Conservation (phyloP, 306 rosid genomes). For the Pachyrhizus erosus region DNA sequence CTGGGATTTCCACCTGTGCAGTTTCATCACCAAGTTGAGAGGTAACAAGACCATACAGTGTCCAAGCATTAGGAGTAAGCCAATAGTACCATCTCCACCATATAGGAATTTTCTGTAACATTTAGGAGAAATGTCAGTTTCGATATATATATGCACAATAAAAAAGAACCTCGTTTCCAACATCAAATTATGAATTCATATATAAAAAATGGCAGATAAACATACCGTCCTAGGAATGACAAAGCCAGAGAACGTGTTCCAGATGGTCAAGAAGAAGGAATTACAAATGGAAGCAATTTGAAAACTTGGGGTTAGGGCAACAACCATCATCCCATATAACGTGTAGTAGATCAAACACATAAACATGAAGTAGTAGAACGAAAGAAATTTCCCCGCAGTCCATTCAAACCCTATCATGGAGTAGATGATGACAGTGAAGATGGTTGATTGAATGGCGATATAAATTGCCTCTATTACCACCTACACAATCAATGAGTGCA, state of each 20-base stretch:
- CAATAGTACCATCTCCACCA: slow-evolving; percentile 89
- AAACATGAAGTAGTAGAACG: slow-evolving; percentile 72
- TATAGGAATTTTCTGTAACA: slow-evolving; percentile 63
- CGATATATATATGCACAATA: background rate
- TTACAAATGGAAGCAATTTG: slow-evolving; percentile 65
- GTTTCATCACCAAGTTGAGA: slow-evolving; percentile 47
- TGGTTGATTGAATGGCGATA: slow-evolving; percentile 54
- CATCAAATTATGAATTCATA: background rate
- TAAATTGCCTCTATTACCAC: slow-evolving; percentile 74
- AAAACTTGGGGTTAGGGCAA: slow-evolving; percentile 72
- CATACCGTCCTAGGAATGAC: slow-evolving; percentile 61
- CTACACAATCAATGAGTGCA: slow-evolving; percentile 51
- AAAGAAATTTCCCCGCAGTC: slow-evolving; percentile 59
- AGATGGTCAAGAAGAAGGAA: slow-evolving; percentile 70
- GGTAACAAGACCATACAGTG: slow-evolving; percentile 47
- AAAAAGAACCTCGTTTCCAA: background rate
- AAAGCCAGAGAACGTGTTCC: slow-evolving; percentile 73
- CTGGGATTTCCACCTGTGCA: slow-evolving; percentile 38
- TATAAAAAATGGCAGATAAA: background rate
- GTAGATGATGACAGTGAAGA: slow-evolving; percentile 56
- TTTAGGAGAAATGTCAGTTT: slow-evolving; percentile 6
- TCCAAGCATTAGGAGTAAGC: slow-evolving; percentile 52
- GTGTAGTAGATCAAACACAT: slow-evolving; percentile 74
- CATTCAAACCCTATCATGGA: slow-evolving; percentile 71
- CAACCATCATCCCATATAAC: slow-evolving; percentile 82